Conservation (phyloP, 306 rosid species). For the Cajanus cajan region DNA sequence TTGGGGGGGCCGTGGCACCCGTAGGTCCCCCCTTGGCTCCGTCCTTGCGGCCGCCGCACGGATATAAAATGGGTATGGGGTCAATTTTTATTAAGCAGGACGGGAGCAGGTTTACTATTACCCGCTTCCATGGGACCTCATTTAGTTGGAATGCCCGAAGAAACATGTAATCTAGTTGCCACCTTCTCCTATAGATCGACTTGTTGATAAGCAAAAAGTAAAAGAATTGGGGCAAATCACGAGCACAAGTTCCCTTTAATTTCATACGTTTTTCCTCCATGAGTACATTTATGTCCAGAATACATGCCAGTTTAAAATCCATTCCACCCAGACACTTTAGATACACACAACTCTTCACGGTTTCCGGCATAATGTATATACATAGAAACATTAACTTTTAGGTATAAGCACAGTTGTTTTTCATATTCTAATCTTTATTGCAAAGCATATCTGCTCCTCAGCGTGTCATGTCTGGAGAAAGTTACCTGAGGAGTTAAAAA, state of each 20-base stretch:
- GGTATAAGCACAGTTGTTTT: conserved; percentile 35
- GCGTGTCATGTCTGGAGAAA: conserved; percentile 52
- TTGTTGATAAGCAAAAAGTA: not conserved
- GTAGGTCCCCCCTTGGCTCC: no score
- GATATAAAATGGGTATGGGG: no score
- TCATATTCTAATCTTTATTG: conserved; percentile 33
- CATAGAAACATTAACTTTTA: conserved; percentile 25
- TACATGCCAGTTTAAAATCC: conserved; percentile 22
- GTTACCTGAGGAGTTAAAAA: conserved; percentile 24
- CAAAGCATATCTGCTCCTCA: conserved; percentile 55
- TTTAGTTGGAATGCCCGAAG: not conserved
- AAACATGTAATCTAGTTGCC: not conserved
- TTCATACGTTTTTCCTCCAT: not conserved
- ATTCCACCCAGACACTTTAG: conserved; percentile 8
- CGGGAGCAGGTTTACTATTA: no score
- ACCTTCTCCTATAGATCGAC: not conserved
- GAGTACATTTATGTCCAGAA: conserved; percentile 18
- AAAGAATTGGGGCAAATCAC: not conserved
- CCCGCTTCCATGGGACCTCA: no score
- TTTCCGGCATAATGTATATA: conserved; percentile 19
- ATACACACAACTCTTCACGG: conserved; percentile 13
- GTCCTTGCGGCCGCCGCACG: no score
- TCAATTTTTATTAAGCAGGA: no score
- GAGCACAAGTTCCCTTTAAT: conserved; percentile 17
- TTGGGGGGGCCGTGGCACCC: no score